Base-by-base conservation (phyloP, 768 basidiomycete species). In the Lactarius trivialis region DNA sequence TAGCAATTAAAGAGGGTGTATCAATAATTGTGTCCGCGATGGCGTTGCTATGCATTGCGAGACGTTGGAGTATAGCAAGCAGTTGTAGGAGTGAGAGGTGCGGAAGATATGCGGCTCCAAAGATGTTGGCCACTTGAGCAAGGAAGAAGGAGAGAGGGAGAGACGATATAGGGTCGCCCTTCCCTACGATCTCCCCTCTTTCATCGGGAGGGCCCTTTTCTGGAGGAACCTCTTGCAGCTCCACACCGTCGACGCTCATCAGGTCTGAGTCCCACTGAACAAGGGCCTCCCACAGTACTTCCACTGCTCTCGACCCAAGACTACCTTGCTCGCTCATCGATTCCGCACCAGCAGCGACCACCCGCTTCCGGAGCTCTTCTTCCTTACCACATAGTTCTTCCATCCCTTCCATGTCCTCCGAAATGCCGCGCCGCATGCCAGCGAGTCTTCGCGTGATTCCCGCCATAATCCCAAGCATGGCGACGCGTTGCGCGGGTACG, bases 401-500 rank as follows among this genome's bases (percentile, higher is more conserved):
- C 19, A 73, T 69, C 5, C 76, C 78, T 8, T 74, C 71, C 39
- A 69, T 66, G 26, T 74, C 9, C n/a, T 43, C 32, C 33, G 11
- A 63, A 19, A 70, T 70, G 5, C 69, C 71, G 5, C 77, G 64
- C 57, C 73, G 71, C 24, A 68, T 65, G 30, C 64, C 52, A 14
- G 68, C 70, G 4, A 73, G 64, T 37, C 73, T 71, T 26, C 75
- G 75, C 5, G 82, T 76, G 53, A 94, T 81, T 33, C 80, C 79
- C 0, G 80, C 79, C 1, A 96, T 73, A 2, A 95, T 77, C 7
- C 83, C 82, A 19, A 96, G 76, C 88, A 95, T 94, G 0, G 83
- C 83, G 5, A 88, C 84, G 36, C 93, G 80, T 70, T 98, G 94
- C 6, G 89, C 86, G 14, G 86, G 84, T 0, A 94, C 88, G 2